Percentiles rank a stretch among this genome's conserved stretches.
phyloP scores from a whole-genome alignment of 768 basidiomycete genomes.

The Cystobasidium tubakii region DNA sequence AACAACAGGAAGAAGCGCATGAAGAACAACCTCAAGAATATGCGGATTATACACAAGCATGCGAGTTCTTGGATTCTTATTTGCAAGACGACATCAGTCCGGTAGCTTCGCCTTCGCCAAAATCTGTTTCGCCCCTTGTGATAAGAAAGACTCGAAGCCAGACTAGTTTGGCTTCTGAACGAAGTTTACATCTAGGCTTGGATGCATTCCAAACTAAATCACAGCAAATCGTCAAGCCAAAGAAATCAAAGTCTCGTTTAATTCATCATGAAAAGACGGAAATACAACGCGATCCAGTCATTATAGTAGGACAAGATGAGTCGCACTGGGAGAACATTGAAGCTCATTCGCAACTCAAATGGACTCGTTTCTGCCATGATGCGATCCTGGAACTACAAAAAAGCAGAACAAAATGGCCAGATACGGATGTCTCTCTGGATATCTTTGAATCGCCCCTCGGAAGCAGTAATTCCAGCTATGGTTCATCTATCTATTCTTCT shows the following conservation, averaged over 20 bases:
- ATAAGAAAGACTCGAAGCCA: constrained; percentile 27
- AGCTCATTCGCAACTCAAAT: background rate
- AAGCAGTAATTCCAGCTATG: background rate
- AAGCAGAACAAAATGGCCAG: constrained; percentile 23
- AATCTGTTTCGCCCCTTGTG: constrained; percentile 18
- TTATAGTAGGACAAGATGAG: constrained; percentile 9
- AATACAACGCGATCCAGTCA: background rate
- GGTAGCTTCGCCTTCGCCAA: background rate
- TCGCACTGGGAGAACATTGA: constrained; percentile 1
- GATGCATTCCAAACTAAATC: constrained; percentile 27
- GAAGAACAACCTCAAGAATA: background rate
- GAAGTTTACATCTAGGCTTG: background rate
- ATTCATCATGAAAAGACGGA: background rate
- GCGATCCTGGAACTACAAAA: constrained; percentile 23
- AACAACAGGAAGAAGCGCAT: background rate
- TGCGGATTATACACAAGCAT: background rate
- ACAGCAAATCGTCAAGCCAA: background rate
- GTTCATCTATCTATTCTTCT: constrained; percentile 3
- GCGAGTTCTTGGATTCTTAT: constrained; percentile 3
- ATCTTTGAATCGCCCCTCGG: constrained; percentile 10
- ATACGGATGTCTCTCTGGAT: constrained; percentile 25
- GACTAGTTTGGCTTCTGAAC: constrained; percentile 1
- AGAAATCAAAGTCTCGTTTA: background rate
- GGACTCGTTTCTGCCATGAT: constrained; percentile 32
- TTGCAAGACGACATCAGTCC: background rate